phyloP scores from a whole-genome alignment of 306 rosid genomes.

The Neltuma alba region DNA sequence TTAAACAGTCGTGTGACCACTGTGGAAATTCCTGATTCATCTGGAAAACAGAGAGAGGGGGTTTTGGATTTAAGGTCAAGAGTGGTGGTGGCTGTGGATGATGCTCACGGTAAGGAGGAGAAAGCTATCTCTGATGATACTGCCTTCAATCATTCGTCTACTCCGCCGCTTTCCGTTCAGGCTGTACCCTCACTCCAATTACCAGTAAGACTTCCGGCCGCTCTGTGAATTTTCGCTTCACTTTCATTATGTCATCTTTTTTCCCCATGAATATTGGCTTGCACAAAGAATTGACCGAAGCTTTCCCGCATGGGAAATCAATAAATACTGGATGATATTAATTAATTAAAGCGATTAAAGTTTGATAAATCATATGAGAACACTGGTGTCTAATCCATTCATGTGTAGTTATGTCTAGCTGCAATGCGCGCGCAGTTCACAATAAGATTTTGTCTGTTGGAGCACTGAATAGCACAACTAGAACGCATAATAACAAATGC shows the following conservation, averaged over 20 bases:
- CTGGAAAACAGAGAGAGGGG: slow-evolving; percentile 26
- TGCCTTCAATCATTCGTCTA: slow-evolving; percentile 47
- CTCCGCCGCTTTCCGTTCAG: slow-evolving; percentile 54
- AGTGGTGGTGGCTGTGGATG: slow-evolving; percentile 39
- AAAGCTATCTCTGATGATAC: slow-evolving; percentile 59
- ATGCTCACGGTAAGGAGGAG: slow-evolving; percentile 36
- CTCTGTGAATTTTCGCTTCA: background rate
- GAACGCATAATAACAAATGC: background rate
- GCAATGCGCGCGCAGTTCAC: background rate
- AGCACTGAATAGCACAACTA: too few species aligned
- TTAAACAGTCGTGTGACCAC: background rate
- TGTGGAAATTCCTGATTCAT: slow-evolving; percentile 11
- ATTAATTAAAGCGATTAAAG: slow-evolving; percentile 5
- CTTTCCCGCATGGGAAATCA: slow-evolving; percentile 8
- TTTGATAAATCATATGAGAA: slow-evolving; percentile 3
- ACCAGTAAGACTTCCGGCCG: slow-evolving; percentile 44
- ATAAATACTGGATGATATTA: background rate
- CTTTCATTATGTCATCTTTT: background rate
- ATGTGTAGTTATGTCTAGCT: background rate
- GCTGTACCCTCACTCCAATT: slow-evolving; percentile 34
- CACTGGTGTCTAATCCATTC: background rate
- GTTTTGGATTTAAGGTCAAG: slow-evolving; percentile 40
- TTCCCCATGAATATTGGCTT: background rate
- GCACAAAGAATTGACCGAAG: background rate
- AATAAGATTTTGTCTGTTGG: background rate